A percentile compares a stretch with the other conserved stretches of the same genome.
These are phyloP conservation scores for Chaetomium olivaceum DNA, from an alignment of 2,329 filamentous ascomycete species.

Conservation along the genomic window DNA sequence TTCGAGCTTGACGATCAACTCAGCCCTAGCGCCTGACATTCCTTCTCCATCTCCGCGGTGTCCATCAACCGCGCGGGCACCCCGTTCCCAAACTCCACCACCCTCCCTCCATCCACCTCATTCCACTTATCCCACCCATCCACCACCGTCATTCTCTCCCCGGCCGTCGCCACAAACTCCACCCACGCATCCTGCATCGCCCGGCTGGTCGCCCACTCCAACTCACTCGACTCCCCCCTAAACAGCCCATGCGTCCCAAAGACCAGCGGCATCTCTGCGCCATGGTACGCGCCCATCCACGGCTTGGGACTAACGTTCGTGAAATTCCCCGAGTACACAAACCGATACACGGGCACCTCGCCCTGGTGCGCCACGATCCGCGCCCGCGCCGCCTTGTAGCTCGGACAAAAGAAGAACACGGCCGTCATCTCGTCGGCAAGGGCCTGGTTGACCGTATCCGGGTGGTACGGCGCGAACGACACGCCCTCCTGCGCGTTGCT, in stretches of 20 bases:
- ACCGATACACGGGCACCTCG: constrained; percentile 32
- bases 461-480: constrained; percentile 27
- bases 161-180: constrained; percentile 9
- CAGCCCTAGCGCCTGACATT: neutral
- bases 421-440: constrained; percentile 21
- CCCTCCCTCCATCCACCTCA: neutral
- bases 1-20: neutral
- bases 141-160: neutral
- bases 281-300: constrained; percentile 37
- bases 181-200: constrained; percentile 31
- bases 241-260: constrained; percentile 37
- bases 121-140: neutral
- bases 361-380: constrained; percentile 20
- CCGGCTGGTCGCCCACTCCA: constrained; percentile 25
- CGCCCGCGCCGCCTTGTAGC: constrained; percentile 24
- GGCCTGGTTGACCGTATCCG: constrained; percentile 24
- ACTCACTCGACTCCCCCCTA: constrained; percentile 25
- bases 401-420: constrained; percentile 33
- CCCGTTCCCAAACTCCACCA: constrained; percentile 6
- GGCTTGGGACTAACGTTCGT: constrained; percentile 33
- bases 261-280: constrained; percentile 38
- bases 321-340: constrained; percentile 37
- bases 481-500: constrained; percentile 33
- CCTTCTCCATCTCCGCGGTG: neutral
- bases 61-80: constrained; percentile 1